Evolutionary conservation across 208 protist genomes (phyloP), one percentile per base, ranked within the genome.

Genomic region (Trypanosoma theileri): DNA sequence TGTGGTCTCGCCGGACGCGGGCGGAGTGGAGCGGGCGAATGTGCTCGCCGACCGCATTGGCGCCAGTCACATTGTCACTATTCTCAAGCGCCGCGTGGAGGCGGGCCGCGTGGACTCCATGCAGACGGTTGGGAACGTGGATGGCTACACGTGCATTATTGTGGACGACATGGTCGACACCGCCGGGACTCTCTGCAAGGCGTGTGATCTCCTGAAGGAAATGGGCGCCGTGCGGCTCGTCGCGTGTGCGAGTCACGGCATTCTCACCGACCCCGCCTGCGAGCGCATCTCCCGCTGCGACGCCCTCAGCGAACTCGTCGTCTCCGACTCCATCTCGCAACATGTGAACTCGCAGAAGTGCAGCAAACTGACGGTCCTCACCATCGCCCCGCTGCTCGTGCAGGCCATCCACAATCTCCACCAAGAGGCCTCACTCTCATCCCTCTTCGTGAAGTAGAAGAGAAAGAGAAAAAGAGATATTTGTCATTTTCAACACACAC

Each of bases 121-220:
- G 91, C 88, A 97, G 69, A 93, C 98, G 0, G 96, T 99, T 42
- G 98, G 98, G 45, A 93, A 97, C 64, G 98, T 99, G 16, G 52
- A 86, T 61, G 97, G 94, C 48, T 97, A 96, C 78, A 89, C 93
- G 24, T 93, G 85, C 71, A 84, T 99, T 42, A 96, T 99, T 46
- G 81, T 98, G 22, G 98, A 99, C 60, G 98, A 99, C 76, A 99
- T 99, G 84, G 90, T 98, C 50, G 98, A 99, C 74, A 99, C 98
- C 10, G 96, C 88, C 3, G 95, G 96, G 31, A 98, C 97, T 13
- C 88, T 99, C 21, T 89, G 75, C 74, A 97, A 95, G 65, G 96
- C 96, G 24, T 93, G 86, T 52, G 81, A 92, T 42, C 65, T 96
- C 50, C 78, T 96, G 22, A 92, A 88, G 68, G 87, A 92, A 50